These are phyloP conservation scores for Crepidotus sp. DNA, from an alignment of 1,284 basidiomycete genomes.

Conservation along the genomic window DNA sequence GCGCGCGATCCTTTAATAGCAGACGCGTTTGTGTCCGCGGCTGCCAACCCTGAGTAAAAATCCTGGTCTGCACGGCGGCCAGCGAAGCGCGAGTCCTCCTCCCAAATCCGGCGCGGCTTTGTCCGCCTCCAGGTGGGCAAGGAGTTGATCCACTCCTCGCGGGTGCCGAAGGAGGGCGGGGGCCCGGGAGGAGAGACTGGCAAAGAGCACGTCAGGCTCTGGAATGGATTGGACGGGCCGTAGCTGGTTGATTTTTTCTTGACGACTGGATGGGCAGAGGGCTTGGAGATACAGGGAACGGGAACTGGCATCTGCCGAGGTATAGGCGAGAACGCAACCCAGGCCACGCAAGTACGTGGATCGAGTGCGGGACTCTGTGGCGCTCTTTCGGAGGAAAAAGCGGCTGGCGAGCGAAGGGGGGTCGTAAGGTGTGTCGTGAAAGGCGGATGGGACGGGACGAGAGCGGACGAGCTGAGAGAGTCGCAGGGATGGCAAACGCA, in stretches of 20 bases:
- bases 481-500: conserved; percentile 62
- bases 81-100: conserved; percentile 35
- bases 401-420: conserved; percentile 28
- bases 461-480: conserved; percentile 22
- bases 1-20: conserved; percentile 76
- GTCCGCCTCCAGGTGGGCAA: conserved; percentile 60
- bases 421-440: conserved; percentile 56
- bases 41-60: conserved; percentile 69
- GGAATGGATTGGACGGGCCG: conserved; percentile 34
- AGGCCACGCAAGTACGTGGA: conserved; percentile 30
- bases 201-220: conserved; percentile 45
- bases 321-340: conserved; percentile 19
- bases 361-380: conserved; percentile 29
- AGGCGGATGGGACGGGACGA: conserved; percentile 25
- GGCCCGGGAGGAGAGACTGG: conserved; percentile 50
- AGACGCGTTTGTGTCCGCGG: conserved; percentile 51
- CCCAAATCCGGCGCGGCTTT: conserved; percentile 57
- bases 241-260: conserved; percentile 41
- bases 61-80: conserved; percentile 30
- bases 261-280: conserved; percentile 52
- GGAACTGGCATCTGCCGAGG: conserved; percentile 71
- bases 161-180: conserved; percentile 52
- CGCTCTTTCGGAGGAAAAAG: conserved; percentile 26
- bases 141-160: conserved; percentile 65
- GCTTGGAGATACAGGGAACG: conserved; percentile 51